phyloP scores from a whole-genome alignment of 2,329 filamentous ascomycete species.

The Monilinia fructigena region DNA sequence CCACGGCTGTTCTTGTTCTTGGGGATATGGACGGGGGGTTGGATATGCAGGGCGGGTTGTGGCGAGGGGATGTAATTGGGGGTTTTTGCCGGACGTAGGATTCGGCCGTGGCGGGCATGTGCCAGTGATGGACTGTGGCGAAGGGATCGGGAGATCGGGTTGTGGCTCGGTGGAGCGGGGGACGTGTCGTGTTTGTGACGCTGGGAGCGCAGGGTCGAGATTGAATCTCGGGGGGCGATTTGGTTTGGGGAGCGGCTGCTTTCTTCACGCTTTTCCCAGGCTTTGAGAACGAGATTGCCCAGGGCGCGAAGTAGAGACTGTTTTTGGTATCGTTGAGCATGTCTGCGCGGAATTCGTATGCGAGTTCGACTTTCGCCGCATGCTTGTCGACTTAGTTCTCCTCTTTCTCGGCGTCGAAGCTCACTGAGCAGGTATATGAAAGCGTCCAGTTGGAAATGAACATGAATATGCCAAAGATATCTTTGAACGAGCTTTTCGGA shows the following conservation, averaged over 20 bases:
- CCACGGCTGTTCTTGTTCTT: constrained; percentile 19
- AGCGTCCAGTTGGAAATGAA: constrained; percentile 41
- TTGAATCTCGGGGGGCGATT: constrained; percentile 15
- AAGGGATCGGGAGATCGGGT: background rate
- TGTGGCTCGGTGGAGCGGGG: constrained; percentile 2
- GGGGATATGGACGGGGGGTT: background rate
- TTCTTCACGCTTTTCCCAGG: constrained; percentile 38
- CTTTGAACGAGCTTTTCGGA: constrained; percentile 36
- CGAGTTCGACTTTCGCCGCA: constrained; percentile 38
- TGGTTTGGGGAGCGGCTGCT: constrained; percentile 20
- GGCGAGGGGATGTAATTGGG: constrained; percentile 10
- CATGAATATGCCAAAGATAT: constrained; percentile 41
- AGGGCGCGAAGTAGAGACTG: constrained; percentile 36
- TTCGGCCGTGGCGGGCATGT: constrained; percentile 1
- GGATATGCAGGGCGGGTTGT: constrained; percentile 7
- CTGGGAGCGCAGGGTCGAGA: constrained; percentile 30
- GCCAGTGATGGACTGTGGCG: constrained; percentile 7
- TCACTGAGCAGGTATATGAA: constrained; percentile 42
- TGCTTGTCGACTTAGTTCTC: constrained; percentile 36
- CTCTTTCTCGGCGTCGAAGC: constrained; percentile 37
- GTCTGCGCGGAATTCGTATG: constrained; percentile 38
- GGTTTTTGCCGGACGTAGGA: constrained; percentile 22
- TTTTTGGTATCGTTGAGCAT: constrained; percentile 36
- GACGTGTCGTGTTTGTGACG: constrained; percentile 22
- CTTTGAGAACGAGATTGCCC: constrained; percentile 37